These are phyloP conservation scores for Sporopachydermia lactativora DNA, from an alignment of 805 yeast species.

Conservation along the genomic window DNA sequence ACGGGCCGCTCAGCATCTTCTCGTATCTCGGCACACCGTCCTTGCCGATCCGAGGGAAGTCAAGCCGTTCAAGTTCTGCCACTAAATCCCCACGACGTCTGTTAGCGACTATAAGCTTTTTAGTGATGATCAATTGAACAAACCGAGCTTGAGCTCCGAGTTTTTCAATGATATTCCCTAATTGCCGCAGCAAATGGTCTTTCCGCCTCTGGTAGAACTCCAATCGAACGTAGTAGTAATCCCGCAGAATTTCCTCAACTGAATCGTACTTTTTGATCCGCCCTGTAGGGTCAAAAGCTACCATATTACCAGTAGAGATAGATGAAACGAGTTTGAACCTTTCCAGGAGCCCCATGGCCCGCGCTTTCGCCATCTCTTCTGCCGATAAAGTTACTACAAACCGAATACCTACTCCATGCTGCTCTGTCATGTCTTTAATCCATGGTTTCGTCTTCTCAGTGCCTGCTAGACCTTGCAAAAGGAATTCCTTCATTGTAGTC, in stretches of 20 bases:
- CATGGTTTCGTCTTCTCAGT: conserved; percentile 63
- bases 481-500: conserved; percentile 70
- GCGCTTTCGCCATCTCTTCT: conserved; percentile 76
- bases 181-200: conserved; percentile 54
- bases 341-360: conserved; percentile 64
- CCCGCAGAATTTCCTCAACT: conserved; percentile 66
- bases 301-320: conserved; percentile 75
- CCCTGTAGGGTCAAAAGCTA: conserved; percentile 85
- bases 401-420: conserved; percentile 69
- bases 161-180: conserved; percentile 63
- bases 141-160: conserved; percentile 79
- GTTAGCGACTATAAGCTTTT: conserved; percentile 55
- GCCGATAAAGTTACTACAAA: conserved; percentile 62
- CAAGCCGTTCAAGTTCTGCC: conserved; percentile 41
- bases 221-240: conserved; percentile 74
- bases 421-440: conserved; percentile 93
- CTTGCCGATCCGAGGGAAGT: conserved; percentile 68
- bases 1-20: conserved; percentile 12
- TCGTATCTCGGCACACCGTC: conserved; percentile 49
- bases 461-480: conserved; percentile 62
- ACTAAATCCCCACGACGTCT: conserved; percentile 54
- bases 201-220: conserved; percentile 88
- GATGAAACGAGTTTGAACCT: conserved; percentile 65
- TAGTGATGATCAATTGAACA: conserved; percentile 78
- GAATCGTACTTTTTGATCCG: conserved; percentile 70